Evolutionary conservation across 2,329 filamentous ascomycete species (phyloP), one percentile per base, ranked within the genome.

Genomic region (Botryosphaeria agaves): DNA sequence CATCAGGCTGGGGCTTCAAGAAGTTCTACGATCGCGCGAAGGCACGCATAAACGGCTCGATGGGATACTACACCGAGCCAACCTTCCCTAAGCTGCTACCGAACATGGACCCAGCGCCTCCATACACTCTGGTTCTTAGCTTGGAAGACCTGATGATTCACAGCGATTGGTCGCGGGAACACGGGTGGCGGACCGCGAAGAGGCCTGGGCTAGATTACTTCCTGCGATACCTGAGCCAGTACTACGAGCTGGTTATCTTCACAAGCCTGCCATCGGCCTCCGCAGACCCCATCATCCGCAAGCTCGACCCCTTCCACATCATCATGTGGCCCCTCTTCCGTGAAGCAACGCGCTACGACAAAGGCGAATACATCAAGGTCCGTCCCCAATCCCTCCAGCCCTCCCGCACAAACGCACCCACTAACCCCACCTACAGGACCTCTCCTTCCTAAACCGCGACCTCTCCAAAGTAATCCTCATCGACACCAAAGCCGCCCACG

Each of bases 231-330:
- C 69, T 98, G 29, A 87, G 81, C 56, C 85, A 94, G 55, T 95
- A 98, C 66, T 98, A 94, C 51, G 89, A 98, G 55, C 66, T 98
- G 32, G 89, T 95, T 31, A 72, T 98, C 39, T 98, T 95, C 61
- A 98, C 89, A 18, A 81, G 72, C 23, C 76, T 89, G 28, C 84
- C 87, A 1, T 82, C 75, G 46, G 75, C 73, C 47, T 78, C 82
- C 49, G 87, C 76, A 17, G 84, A 94, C 42, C 82, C 83, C 15
- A 69, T 98, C 30, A 72, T 94, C 41, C 75, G 82, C 46, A 98
- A 98, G 57, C 64, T 98, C 36, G 89, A 98, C 49, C 89, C 87
- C 20, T 95, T 80, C 65, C 81, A 78, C 45, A 83, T 95, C 52
- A 84, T 95, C 52, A 78, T 85, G 60, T 95, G 84, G 79, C 84